Evolutionary conservation across 1,139 yeast genomes (phyloP).

Genomic region (Candida glucosophila): DNA sequence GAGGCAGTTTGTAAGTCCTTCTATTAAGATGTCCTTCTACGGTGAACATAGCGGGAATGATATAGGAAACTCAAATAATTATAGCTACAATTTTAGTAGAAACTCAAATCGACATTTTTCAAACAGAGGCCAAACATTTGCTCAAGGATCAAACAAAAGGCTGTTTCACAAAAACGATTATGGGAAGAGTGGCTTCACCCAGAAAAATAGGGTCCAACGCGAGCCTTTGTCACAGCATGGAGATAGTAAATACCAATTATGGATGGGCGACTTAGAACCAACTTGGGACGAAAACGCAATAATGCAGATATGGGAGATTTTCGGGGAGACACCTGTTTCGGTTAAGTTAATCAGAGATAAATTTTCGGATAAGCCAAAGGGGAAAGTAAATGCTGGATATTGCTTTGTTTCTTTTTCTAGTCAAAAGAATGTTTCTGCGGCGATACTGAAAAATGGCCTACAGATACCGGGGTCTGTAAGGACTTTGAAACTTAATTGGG

Average conservation of each 20-base stretch:
- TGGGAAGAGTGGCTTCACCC: slow-evolving; percentile 2
- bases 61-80: too few relatives aligned
- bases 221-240: slow-evolving; percentile 2
- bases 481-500: slow-evolving; percentile 75
- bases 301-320: slow-evolving; percentile 51
- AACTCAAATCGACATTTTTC: too few relatives aligned
- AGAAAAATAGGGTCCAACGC: too few relatives aligned
- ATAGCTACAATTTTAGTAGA: too few relatives aligned
- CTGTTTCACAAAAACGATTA: slow-evolving; percentile 3
- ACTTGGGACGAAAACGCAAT: slow-evolving; percentile 72
- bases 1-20: too few relatives aligned
- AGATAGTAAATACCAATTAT: slow-evolving; percentile 29
- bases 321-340: slow-evolving; percentile 28
- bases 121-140: too few relatives aligned
- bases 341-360: slow-evolving; percentile 33
- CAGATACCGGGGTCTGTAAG: slow-evolving; percentile 53
- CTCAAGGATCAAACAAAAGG: slow-evolving; percentile 3
- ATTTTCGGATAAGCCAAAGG: slow-evolving; percentile 8
- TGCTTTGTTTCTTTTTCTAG: slow-evolving; percentile 78
- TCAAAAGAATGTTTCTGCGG: slow-evolving; percentile 61
- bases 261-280: slow-evolving; percentile 97
- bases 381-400: slow-evolving; percentile 31
- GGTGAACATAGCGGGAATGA: too few relatives aligned
- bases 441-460: slow-evolving; percentile 60
- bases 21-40: too few relatives aligned